Conservation (phyloP, 768 basidiomycete genomes). For the Mycena rosella region DNA sequence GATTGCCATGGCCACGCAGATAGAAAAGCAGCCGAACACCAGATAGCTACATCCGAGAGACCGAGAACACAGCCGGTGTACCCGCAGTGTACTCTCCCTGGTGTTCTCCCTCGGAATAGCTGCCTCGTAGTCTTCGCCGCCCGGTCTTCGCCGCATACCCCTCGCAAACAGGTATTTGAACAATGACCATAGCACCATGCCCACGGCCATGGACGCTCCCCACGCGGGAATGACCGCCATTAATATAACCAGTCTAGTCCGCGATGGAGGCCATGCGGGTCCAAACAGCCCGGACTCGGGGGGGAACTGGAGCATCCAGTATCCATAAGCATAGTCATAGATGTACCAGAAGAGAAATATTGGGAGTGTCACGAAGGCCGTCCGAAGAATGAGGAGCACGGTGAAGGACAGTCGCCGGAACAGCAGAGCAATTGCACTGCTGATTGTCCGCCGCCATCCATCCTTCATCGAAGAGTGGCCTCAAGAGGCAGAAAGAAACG, state of each 20-base stretch:
- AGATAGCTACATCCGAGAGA: not conserved
- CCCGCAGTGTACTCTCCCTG: not conserved
- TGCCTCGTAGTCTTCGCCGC: conserved; percentile 6
- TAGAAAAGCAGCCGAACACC: not conserved
- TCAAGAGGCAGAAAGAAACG: too few relatives aligned
- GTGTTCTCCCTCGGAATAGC: not conserved
- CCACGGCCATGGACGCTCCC: conserved; percentile 19
- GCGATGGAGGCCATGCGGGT: conserved; percentile 24
- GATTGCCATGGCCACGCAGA: conserved; percentile 19
- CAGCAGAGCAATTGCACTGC: too few relatives aligned
- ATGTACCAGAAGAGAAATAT: conserved; percentile 17
- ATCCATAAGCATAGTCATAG: conserved; percentile 7
- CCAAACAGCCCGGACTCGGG: conserved; percentile 4
- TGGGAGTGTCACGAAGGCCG: conserved; percentile 27
- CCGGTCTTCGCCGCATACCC: not conserved
- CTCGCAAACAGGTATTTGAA: not conserved
- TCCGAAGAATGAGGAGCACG: conserved; percentile 15
- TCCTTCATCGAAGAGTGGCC: too few relatives aligned
- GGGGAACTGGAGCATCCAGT: conserved; percentile 10
- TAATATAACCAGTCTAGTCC: conserved; percentile 26
- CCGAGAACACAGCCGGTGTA: not conserved
- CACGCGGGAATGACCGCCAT: conserved; percentile 26
- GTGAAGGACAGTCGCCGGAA: too few relatives aligned
- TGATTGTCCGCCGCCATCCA: too few relatives aligned
- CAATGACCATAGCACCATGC: conserved; percentile 17